Evolutionary conservation across 768 basidiomycete species (phyloP).

Genomic region (Rhizopogon sp.): DNA sequence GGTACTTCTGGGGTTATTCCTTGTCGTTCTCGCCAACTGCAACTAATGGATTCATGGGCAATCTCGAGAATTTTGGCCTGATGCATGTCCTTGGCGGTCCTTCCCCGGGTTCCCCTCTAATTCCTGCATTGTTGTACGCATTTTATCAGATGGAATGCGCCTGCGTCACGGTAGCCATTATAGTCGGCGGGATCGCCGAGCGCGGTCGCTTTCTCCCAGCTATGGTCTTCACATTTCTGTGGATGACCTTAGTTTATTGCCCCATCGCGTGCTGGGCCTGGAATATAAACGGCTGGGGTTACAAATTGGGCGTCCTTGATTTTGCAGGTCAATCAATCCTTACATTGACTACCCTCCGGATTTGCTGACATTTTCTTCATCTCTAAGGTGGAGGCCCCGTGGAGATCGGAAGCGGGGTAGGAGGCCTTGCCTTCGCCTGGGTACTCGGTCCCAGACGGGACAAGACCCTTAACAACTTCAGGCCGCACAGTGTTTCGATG

Average conservation of each 20-base stretch:
- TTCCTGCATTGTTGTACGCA: constrained; percentile 79
- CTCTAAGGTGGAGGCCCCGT: constrained; percentile 75
- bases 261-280: constrained; percentile 86
- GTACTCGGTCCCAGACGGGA: constrained; percentile 79
- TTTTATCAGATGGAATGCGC: constrained; percentile 89
- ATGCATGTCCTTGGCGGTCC: constrained; percentile 64
- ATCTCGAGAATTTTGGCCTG: constrained; percentile 78
- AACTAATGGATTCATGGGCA: constrained; percentile 71
- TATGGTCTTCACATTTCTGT: constrained; percentile 77
- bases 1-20: constrained; percentile 82
- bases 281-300: constrained; percentile 79
- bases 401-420: constrained; percentile 81
- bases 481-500: constrained; percentile 83
- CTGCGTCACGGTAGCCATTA: constrained; percentile 71
- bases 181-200: constrained; percentile 81
- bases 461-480: constrained; percentile 69
- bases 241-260: constrained; percentile 86
- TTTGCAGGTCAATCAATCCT: constrained; percentile 55
- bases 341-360: not conserved
- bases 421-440: constrained; percentile 82
- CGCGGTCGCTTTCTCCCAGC: constrained; percentile 80
- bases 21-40: constrained; percentile 78
- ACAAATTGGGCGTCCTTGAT: constrained; percentile 82
- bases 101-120: constrained; percentile 73
- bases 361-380: not conserved